Evolutionary conservation across 495 filamentous ascomycete species (phyloP).

Genomic region (Xylaria castorea): DNA sequence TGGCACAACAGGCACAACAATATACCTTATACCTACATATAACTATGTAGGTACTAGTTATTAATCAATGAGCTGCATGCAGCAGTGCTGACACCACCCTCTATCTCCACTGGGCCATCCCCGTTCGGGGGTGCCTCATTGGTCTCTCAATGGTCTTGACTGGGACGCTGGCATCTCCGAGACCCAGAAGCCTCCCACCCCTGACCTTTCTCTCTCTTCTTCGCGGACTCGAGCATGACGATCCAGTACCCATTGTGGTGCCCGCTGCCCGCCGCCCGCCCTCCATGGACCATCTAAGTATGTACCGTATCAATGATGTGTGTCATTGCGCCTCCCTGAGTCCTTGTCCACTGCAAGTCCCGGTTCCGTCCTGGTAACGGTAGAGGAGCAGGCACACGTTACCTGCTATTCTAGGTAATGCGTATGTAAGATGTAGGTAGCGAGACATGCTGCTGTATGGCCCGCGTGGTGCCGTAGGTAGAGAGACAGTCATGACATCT

Average conservation of each 20-base stretch:
- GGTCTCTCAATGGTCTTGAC: neutral
- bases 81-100: constrained; percentile 15
- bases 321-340: constrained; percentile 17
- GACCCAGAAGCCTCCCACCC: constrained; percentile 9
- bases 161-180: constrained; percentile 7
- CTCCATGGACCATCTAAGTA: neutral
- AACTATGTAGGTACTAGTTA: neutral
- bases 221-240: constrained; percentile 9
- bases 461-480: neutral
- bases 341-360: constrained; percentile 5
- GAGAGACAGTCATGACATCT: constrained; percentile 8
- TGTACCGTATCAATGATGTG: neutral
- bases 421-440: neutral
- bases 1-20: neutral
- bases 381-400: neutral
- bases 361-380: neutral
- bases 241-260: constrained; percentile 9
- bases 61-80: neutral
- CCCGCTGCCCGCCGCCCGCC: neutral
- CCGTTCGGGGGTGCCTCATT: neutral
- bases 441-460: neutral
- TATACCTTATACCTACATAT: too few species aligned
- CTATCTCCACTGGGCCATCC: constrained; percentile 7
- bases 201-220: neutral
- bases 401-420: constrained; percentile 8